Conservation (phyloP, 768 basidiomycete genomes). For the Xanthoconium purpureum region DNA sequence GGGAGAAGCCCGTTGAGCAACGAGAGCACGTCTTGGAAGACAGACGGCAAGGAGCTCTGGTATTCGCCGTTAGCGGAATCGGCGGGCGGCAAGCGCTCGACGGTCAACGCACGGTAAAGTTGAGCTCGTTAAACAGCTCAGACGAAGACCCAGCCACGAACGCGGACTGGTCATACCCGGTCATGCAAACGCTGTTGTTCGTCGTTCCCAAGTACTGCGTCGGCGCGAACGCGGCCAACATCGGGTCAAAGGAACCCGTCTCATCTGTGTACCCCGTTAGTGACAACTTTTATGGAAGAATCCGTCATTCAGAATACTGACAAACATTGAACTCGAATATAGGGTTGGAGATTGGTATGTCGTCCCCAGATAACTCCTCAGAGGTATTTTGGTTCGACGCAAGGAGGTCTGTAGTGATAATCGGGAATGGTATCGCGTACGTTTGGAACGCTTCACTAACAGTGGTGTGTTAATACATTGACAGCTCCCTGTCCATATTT, state of each 20-base stretch:
- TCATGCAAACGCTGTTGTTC: slow-evolving; percentile 30
- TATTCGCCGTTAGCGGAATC: background rate
- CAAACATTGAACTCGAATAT: slow-evolving; percentile 36
- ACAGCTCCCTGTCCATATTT: too few species aligned
- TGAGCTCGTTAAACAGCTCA: slow-evolving; percentile 33
- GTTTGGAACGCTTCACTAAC: slow-evolving; percentile 33
- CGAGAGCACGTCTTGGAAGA: slow-evolving; percentile 9
- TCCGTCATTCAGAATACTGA: slow-evolving; percentile 5
- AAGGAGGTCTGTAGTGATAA: slow-evolving; percentile 30
- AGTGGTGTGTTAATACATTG: background rate
- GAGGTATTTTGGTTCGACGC: slow-evolving; percentile 27
- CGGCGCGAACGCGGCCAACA: slow-evolving; percentile 43
- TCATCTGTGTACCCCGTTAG: slow-evolving; percentile 28
- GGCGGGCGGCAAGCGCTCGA: background rate
- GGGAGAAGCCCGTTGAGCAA: slow-evolving; percentile 22
- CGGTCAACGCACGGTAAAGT: slow-evolving; percentile 25
- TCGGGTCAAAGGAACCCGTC: slow-evolving; percentile 41
- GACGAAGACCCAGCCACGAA: slow-evolving; percentile 41
- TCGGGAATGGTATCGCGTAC: slow-evolving; percentile 38
- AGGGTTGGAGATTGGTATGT: slow-evolving; percentile 31
- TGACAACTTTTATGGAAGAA: background rate
- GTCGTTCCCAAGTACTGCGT: slow-evolving; percentile 43
- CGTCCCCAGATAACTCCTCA: slow-evolving; percentile 16
- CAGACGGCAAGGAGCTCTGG: slow-evolving; percentile 8
- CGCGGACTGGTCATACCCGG: slow-evolving; percentile 33